Conservation (phyloP, 805 yeast genomes). For the Starmerella potacharoeniae region DNA sequence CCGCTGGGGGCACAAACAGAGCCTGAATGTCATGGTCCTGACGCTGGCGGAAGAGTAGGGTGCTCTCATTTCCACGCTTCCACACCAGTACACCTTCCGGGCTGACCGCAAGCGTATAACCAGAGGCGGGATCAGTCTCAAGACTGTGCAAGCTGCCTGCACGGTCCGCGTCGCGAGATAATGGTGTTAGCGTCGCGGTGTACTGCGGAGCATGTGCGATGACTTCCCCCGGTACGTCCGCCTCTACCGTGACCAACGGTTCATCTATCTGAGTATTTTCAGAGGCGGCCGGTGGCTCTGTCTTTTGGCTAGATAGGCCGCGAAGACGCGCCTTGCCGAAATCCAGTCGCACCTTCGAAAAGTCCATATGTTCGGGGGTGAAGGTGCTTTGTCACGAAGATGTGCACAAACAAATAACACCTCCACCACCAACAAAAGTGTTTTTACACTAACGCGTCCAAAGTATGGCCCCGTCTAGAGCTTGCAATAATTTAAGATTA, state of each 20-base stretch:
- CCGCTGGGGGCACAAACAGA: conserved; percentile 45
- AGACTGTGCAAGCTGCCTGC: background rate
- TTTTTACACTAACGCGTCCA: too few relatives aligned
- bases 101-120: conserved; percentile 10
- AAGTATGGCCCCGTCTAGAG: too few relatives aligned
- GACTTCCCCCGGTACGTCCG: background rate
- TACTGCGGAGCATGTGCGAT: conserved; percentile 16
- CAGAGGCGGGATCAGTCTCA: conserved; percentile 4
- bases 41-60: conserved; percentile 13
- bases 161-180: background rate
- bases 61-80: conserved; percentile 4
- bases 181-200: conserved; percentile 4
- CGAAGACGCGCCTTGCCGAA: conserved; percentile 15
- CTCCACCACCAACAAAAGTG: background rate
- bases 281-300: background rate
- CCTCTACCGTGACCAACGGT: background rate
- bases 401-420: background rate
- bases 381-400: background rate
- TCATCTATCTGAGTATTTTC: background rate
- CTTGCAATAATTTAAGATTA: too few relatives aligned
- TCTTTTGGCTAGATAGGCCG: background rate
- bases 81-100: conserved; percentile 9
- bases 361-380: conserved; percentile 11
- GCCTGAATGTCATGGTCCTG: conserved; percentile 34
- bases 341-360: conserved; percentile 17